phyloP scores from a whole-genome alignment of 768 basidiomycete genomes.

The Pleurotus tuber-regium region DNA sequence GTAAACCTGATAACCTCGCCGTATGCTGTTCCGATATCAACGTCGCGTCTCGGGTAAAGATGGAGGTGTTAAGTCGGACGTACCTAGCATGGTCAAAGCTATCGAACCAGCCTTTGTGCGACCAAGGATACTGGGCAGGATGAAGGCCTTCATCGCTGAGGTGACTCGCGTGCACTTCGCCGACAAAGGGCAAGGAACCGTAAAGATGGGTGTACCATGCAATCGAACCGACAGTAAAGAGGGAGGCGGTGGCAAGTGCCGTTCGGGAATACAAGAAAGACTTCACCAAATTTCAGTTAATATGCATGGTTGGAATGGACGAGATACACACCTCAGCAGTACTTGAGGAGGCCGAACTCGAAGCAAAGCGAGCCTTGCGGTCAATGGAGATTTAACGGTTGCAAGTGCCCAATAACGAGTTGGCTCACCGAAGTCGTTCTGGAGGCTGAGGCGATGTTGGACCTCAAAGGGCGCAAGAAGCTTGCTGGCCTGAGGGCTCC shows the following conservation, averaged over 20 bases:
- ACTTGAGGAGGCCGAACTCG: constrained; percentile 52
- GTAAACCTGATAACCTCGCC: constrained; percentile 95
- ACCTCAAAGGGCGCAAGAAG: constrained; percentile 42
- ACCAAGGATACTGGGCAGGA: constrained; percentile 83
- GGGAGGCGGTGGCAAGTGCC: constrained; percentile 71
- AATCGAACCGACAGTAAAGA: constrained; percentile 82
- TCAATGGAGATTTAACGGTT: not conserved
- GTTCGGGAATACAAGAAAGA: constrained; percentile 67
- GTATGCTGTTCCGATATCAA: constrained; percentile 58
- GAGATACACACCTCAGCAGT: constrained; percentile 58
- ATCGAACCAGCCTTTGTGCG: constrained; percentile 84
- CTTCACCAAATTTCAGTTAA: constrained; percentile 31
- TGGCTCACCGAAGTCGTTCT: constrained; percentile 50
- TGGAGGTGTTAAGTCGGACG: constrained; percentile 26
- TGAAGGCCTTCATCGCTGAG: constrained; percentile 95
- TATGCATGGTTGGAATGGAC: not conserved
- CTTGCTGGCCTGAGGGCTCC: constrained; percentile 63
- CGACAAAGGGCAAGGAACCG: constrained; percentile 84
- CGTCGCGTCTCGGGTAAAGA: constrained; percentile 13
- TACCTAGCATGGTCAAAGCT: constrained; percentile 97
- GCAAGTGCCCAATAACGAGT: constrained; percentile 6
- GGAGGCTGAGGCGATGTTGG: constrained; percentile 36
- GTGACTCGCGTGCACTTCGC: constrained; percentile 90
- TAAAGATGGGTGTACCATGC: constrained; percentile 97
- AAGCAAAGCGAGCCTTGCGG: constrained; percentile 68